Evolutionary conservation across 1,284 basidiomycete genomes (phyloP).

Genomic region (Tranzscheliella williamsii): DNA sequence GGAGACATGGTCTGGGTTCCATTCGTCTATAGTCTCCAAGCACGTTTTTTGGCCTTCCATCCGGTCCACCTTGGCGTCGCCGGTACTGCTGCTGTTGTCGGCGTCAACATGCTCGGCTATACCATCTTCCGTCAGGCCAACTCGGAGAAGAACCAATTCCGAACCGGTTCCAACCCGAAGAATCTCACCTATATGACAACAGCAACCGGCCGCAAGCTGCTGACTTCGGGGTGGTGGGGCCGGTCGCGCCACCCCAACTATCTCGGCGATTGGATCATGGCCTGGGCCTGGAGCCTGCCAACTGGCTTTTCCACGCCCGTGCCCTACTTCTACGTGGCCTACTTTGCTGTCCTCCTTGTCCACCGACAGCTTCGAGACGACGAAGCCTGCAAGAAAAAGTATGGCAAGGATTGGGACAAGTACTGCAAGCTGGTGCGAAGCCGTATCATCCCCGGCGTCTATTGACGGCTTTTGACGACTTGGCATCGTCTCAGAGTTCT

Average conservation of each 20-base stretch:
- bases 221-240: conserved; percentile 98
- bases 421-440: conserved; percentile 37
- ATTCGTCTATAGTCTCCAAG: conserved; percentile 90
- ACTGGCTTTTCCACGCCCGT: conserved; percentile 88
- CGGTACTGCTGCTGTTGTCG: conserved; percentile 70
- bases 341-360: conserved; percentile 85
- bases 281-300: conserved; percentile 88
- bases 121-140: conserved; percentile 90
- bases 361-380: conserved; percentile 92
- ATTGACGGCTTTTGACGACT: too few species aligned
- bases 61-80: conserved; percentile 76
- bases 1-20: conserved; percentile 95
- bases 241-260: conserved; percentile 79
- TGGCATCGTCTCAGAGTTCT: too few species aligned
- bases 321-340: conserved; percentile 89
- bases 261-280: conserved; percentile 82
- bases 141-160: conserved; percentile 92
- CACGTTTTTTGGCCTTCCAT: conserved; percentile 87
- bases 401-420: conserved; percentile 72
- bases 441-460: conserved; percentile 39
- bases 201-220: conserved; percentile 80
- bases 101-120: conserved; percentile 76
- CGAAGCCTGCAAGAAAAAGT: conserved; percentile 77
- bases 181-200: conserved; percentile 84
- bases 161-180: conserved; percentile 90